Evolutionary conservation across 1,139 yeast species (phyloP), one percentile per base, ranked within the genome.

Genomic region (Magnusiomyces clavatus): DNA sequence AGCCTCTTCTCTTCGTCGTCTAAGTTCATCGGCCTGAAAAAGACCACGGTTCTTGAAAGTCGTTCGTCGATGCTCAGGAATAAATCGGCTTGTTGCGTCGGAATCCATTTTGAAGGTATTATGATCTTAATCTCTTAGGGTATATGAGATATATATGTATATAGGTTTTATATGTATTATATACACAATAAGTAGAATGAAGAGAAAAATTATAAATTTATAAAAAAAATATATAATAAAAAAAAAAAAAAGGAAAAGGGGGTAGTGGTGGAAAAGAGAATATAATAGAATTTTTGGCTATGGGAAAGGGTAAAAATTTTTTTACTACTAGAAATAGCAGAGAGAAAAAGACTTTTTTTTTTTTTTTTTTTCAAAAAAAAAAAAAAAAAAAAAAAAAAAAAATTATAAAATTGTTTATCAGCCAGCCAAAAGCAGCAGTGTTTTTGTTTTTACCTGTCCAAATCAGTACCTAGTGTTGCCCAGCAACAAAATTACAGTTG

Each of bases 41-140:
- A 95, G 82, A 58, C 95, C 90, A 69, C 90, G 87, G 76, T 92
- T 92, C 70, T 94, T 92, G 75, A 87, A 92, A 68, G 86, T 88
- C 49, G 97, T 89, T 72, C 97, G 88, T 72, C 98, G 88, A 70
- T 92, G 94, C 71, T 92, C 98, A 48, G 98, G 97, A 56, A 92
- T 87, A 70, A 87, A 92, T 73, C 92, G 83, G 62, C 79, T 77
- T 53, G 95, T 82, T 49, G 92, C 78, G 64, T 87, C 92, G 50
- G 86, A 73, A 66, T 84, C 90, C 94, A 86, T 86, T 41, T 43
- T 54, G 37, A 31, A 19, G n/a, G 12, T 16, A 12, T 35, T 17
- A n/a, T 24, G 31, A 24, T 24, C 31, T 24, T 5, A 24, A 5
- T 24, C 8, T 24, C n/a, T 37, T 16, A 19, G 14, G 13, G 14